Evolutionary conservation across 2,329 filamentous ascomycete genomes (phyloP), one percentile per base, ranked within the genome.

Genomic region (Xylaria sp.): DNA sequence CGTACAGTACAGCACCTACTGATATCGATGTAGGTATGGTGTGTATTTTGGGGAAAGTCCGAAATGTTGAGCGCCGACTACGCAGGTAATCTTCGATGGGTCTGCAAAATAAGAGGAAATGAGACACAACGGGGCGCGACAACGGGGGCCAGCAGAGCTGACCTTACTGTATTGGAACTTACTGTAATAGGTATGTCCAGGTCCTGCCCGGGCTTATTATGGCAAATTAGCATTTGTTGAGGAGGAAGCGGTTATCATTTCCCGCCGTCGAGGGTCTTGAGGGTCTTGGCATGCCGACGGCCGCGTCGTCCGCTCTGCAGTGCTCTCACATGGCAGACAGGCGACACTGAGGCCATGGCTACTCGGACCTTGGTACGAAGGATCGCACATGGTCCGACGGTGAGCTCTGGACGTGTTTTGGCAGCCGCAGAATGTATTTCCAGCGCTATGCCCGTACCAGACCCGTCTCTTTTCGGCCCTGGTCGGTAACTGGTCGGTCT

Each of bases 1-100:
- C n/a, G n/a, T n/a, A n/a, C n/a, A n/a, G n/a, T 46, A n/a, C 10
- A 23, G 17, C 15, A 35, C 4, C 6, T 37, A 29, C 31, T 8
- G 13, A n/a, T n/a, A n/a, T n/a, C n/a, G n/a, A n/a, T n/a, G n/a
- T n/a, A n/a, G n/a, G n/a, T n/a, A n/a, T 29, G n/a, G 21, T 31
- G 33, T 21, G 55, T 62, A 31, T 54, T 60, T 68, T 70, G 68
- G 69, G 70, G 70, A 63, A 72, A 66, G 65, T 68, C 70, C 70
- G 70, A 65, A 52, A 64, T 69, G 68, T 70, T 71, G 70, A 68
- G 66, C 41, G 23, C 60, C 56, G 63, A 63, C 62, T 60, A 52
- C 60, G 49, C 63, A 44, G 37, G 52, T 58, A 46, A 46, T n/a
- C n/a, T n/a, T n/a, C n/a, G 51, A 60, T 64, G 54, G 54, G 54